phyloP scores from a whole-genome alignment of 2,329 filamentous ascomycete genomes.

The Hymenoscyphus fructigenus region DNA sequence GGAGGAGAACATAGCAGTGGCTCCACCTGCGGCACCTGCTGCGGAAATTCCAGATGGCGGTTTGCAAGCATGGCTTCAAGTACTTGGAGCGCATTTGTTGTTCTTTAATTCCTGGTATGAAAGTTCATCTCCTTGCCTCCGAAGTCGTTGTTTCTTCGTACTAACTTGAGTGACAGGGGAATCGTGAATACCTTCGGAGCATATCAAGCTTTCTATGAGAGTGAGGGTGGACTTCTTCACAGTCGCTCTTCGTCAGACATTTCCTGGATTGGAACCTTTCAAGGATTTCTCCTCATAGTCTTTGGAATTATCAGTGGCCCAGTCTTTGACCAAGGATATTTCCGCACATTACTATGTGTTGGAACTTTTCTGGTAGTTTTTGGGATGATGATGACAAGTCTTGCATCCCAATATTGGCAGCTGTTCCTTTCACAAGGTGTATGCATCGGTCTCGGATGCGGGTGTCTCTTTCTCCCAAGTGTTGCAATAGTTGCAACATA shows the following conservation, averaged over 20 bases:
- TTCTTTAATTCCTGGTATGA: slow-evolving; percentile 20
- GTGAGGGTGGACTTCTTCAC: slow-evolving; percentile 30
- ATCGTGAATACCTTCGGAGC: slow-evolving; percentile 43
- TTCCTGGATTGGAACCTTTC: slow-evolving; percentile 49
- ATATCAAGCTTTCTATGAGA: slow-evolving; percentile 40
- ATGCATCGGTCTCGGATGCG: slow-evolving; percentile 47
- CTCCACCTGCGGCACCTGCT: no score
- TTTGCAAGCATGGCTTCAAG: slow-evolving; percentile 54
- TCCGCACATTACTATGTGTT: slow-evolving; percentile 40
- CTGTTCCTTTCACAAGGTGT: slow-evolving; percentile 55
- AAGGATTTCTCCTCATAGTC: slow-evolving; percentile 44
- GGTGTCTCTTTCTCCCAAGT: slow-evolving; percentile 62
- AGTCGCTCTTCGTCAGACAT: slow-evolving; percentile 40
- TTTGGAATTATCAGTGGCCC: slow-evolving; percentile 45
- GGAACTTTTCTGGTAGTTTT: slow-evolving; percentile 48
- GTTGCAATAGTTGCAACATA: slow-evolving; percentile 61
- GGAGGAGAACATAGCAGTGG: no score
- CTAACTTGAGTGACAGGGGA: slow-evolving; percentile 14
- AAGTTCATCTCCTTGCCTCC: no score
- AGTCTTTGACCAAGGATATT: slow-evolving; percentile 48
- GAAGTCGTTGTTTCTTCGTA: background rate
- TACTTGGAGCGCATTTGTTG: slow-evolving; percentile 40
- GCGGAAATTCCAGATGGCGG: slow-evolving; percentile 45
- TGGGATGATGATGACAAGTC: slow-evolving; percentile 37
- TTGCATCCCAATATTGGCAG: slow-evolving; percentile 48